Evolutionary conservation across 176 grass and related monocot species (phyloP), one percentile per base, ranked within the genome.

Genomic region (Microstegium vimineum): DNA sequence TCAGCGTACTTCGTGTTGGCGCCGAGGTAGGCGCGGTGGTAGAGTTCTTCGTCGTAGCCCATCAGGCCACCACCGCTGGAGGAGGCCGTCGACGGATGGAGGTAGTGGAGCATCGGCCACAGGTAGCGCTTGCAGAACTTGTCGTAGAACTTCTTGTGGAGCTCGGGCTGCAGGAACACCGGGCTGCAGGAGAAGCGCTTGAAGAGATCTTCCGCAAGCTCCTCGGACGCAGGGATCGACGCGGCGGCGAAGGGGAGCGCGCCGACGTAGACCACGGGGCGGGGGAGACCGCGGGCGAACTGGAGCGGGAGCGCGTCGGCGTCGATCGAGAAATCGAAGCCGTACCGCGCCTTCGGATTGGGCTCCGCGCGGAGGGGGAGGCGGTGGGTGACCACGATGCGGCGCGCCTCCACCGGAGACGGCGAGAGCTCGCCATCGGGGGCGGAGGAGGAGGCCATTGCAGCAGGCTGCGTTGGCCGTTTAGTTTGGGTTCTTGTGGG

Each of bases 301-400:
- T 91, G 91, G 38, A 83, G 65, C 17, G 83, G 83, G 8, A 89
- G 84, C 32, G 88, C 81, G 49, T 89, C 78, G 9, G 23, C 79
- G 65, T 97, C 94, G 75, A 89, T 47, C 46, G 84, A 66, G 88
- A 93, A 93, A 54, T 82, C 76, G 66, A 90, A 77, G 45, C 79
- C 88, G 73, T 81, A 36, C 37, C 63, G 83, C 14, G 86, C 73
- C 34, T 61, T 23, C 7, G 88, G 83, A 37, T 93, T 85, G 33
- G 86, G 77, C 11, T 26, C 70, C 30, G 78, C 77, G 45, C 73
- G 83, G 31, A 96, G 88, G 69, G 90, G 94, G 9, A 96, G 88
- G 25, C 90, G 90, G 83, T 96, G 90, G 30, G 90, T 41, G 15
- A 93, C 90, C 36, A 96, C 76, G 81, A 96, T 85, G 67, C 94